phyloP scores from a whole-genome alignment of 768 basidiomycete genomes.

The Collybia mongolica region DNA sequence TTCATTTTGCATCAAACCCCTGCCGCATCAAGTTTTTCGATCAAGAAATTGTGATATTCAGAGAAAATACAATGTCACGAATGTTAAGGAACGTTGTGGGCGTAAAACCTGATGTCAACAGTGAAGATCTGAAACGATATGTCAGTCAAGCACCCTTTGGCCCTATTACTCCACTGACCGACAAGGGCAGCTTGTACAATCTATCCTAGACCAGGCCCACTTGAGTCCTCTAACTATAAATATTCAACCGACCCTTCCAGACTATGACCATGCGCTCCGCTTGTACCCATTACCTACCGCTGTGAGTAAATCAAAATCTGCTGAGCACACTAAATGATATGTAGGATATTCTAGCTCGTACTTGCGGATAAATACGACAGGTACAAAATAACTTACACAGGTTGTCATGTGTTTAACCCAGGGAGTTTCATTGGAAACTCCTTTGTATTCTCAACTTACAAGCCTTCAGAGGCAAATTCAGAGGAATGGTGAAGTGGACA shows the following conservation, averaged over 20 bases:
- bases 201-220: constrained; percentile 93
- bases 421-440: constrained; percentile 85
- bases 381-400: constrained; percentile 95
- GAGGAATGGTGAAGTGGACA: constrained; percentile 66
- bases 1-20: constrained; percentile 86
- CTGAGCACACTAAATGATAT: too few relatives aligned
- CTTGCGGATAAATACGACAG: constrained; percentile 96
- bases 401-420: constrained; percentile 98
- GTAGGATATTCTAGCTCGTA: constrained; percentile 55
- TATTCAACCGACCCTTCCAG: constrained; percentile 84
- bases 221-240: constrained; percentile 83
- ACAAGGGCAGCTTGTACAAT: constrained; percentile 79
- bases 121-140: constrained; percentile 84
- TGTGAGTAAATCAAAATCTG: constrained; percentile 42
- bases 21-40: constrained; percentile 94
- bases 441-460: constrained; percentile 88
- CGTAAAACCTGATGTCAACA: constrained; percentile 76
- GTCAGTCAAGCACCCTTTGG: constrained; percentile 42
- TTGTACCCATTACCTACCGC: constrained; percentile 93
- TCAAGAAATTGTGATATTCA: constrained; percentile 92
- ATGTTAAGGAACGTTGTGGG: constrained; percentile 93
- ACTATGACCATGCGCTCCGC: constrained; percentile 89
- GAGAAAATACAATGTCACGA: constrained; percentile 90
- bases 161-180: constrained; percentile 1
- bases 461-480: constrained; percentile 80